These are phyloP conservation scores for Pascua guehoae DNA, from an alignment of 1,284 basidiomycete species.

Conservation along the genomic window DNA sequence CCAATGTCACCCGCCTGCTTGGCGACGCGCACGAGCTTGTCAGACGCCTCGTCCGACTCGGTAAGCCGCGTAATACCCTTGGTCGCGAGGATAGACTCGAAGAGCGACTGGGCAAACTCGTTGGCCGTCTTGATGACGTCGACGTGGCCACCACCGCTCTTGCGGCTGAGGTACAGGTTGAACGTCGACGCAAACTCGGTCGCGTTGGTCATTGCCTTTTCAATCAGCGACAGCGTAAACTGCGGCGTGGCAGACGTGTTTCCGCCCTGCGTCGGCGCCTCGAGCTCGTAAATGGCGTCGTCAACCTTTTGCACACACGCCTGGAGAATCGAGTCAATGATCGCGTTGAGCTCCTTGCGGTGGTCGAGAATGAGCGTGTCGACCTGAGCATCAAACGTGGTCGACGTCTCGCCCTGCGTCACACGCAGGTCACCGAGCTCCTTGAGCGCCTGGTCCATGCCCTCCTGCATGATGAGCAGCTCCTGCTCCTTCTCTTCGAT, in stretches of 20 bases:
- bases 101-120: slow-evolving; percentile 87
- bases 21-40: slow-evolving; percentile 82
- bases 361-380: slow-evolving; percentile 96
- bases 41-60: slow-evolving; percentile 83
- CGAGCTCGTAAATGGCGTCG: slow-evolving; percentile 94
- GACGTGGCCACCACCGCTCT: slow-evolving; percentile 82
- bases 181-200: slow-evolving; percentile 95
- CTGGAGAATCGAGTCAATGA: slow-evolving; percentile 97
- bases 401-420: slow-evolving; percentile 76
- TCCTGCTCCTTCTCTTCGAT: slow-evolving; percentile 97
- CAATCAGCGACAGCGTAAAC: slow-evolving; percentile 97
- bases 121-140: slow-evolving; percentile 98
- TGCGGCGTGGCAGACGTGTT: slow-evolving; percentile 96
- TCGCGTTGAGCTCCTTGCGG: slow-evolving; percentile 94
- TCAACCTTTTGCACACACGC: slow-evolving; percentile 96
- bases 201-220: slow-evolving; percentile 88
- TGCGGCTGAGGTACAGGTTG: slow-evolving; percentile 83
- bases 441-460: slow-evolving; percentile 89
- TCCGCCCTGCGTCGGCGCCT: slow-evolving; percentile 88
- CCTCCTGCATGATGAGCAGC: slow-evolving; percentile 90
- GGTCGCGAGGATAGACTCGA: slow-evolving; percentile 86
- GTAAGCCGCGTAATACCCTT: slow-evolving; percentile 94
- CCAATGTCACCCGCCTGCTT: slow-evolving; percentile 82
- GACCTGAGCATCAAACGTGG: slow-evolving; percentile 90
- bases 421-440: slow-evolving; percentile 83